Evolutionary conservation across 225 moss, liverwort and hornwort species (phyloP), one percentile per base, ranked within the genome.

Genomic region (Takakia lepidozioides): DNA sequence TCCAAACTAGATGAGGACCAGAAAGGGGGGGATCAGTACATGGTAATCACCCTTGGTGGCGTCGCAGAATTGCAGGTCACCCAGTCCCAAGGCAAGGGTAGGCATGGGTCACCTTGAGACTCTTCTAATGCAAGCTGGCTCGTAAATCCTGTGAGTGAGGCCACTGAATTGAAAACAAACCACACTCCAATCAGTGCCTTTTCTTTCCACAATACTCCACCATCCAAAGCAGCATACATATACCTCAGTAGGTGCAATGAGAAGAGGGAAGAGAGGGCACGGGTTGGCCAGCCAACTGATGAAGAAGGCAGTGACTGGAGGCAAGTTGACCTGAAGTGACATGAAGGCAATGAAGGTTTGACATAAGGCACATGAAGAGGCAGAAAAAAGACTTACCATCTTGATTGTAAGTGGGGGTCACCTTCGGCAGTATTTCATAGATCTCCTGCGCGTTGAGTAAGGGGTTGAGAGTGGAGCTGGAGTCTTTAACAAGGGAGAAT

Each of bases 401-500:
- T 22, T 20, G 19, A 35, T 34, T 3, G 40, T 51, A 10, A 1
- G 78, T 78, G 25, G 47, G 46, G 3, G 50, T 16, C 29, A 62
- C 9, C 2, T 53, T 49, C 7, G 60, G 60, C 25, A 73, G 13
- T 9, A 78, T 65, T 15, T 69, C 58, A 45, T 72, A 73, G 35
- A 78, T 55, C 55, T 78, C 78, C 61, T 73, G 1, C 6, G 78
- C 78, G 54, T 59, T 78, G 40, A 78, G 5, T 15, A 78, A 26
- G 21, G 78, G 78, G 28, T 54, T 27, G 17, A 58, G 29, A 18
- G 25, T 73, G 19, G 78, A 72, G 45, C 38, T 29, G 9, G 44
- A 38, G 1, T 57, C 49, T 41, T 39, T 30, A 21, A 27, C 1
- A 1, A 80, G 46, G 6, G 25, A 38, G 45, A 74, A 66, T 6